phyloP scores from a whole-genome alignment of 371 early-diverging fungal species.

The Mortierella sp. region DNA sequence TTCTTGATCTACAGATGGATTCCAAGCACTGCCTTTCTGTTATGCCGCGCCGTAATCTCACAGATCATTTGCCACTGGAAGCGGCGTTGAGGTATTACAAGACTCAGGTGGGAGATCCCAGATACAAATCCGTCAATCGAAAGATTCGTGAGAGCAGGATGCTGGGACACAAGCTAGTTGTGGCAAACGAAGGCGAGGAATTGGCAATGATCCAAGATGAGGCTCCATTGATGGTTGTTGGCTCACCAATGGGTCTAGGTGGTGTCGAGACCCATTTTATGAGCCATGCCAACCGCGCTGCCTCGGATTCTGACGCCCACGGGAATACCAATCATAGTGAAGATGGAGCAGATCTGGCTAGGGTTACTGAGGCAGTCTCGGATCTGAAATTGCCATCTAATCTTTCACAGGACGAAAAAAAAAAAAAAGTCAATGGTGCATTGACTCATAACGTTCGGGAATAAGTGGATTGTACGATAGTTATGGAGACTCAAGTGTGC shows the following conservation, averaged over 20 bases:
- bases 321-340: too few species aligned
- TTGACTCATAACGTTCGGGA: too few species aligned
- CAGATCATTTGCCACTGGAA: conserved; percentile 57
- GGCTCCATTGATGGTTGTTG: conserved; percentile 9
- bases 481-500: too few species aligned
- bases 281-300: neutral
- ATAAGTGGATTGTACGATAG: too few species aligned
- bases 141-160: conserved; percentile 11
- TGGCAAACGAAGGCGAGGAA: conserved; percentile 11
- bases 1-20: conserved; percentile 88
- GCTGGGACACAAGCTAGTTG: conserved; percentile 9
- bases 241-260: conserved; percentile 16
- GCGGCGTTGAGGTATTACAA: conserved; percentile 52
- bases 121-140: conserved; percentile 8
- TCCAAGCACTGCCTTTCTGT: conserved; percentile 86
- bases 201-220: conserved; percentile 10
- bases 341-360: too few species aligned
- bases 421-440: too few species aligned
- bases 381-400: too few species aligned
- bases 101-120: conserved; percentile 19
- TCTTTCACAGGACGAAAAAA: too few species aligned
- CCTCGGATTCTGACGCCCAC: too few species aligned
- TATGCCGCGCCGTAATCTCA: conserved; percentile 61
- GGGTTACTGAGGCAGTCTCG: too few species aligned
- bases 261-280: conserved; percentile 30